Evolutionary conservation across 176 grass and related monocot genomes (phyloP).

Genomic region (Oryza longistaminata): DNA sequence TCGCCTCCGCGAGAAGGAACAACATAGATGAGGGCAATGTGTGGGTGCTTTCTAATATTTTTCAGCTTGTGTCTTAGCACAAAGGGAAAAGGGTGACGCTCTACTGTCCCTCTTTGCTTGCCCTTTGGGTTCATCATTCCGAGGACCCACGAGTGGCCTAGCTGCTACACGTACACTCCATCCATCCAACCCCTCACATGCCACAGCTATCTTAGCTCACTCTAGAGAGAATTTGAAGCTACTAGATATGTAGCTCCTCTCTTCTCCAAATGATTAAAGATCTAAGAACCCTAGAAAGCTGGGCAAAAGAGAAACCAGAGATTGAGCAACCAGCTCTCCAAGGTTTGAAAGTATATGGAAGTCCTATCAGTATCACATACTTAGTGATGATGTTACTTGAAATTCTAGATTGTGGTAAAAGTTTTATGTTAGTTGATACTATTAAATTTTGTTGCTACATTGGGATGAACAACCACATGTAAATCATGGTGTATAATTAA

Average conservation of each 20-base stretch:
- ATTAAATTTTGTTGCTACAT: neutral
- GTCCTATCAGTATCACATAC: neutral
- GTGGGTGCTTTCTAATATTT: constrained; percentile 21
- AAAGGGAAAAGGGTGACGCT: constrained; percentile 48
- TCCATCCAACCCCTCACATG: neutral
- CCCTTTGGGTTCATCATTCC: constrained; percentile 62
- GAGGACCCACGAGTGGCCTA: constrained; percentile 70
- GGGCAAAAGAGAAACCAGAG: neutral
- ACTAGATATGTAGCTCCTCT: neutral
- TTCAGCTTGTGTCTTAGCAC: constrained; percentile 36
- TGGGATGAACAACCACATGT: neutral
- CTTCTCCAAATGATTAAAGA: neutral
- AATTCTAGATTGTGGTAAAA: neutral
- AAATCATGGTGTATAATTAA: neutral
- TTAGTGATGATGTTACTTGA: neutral
- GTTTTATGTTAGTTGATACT: neutral
- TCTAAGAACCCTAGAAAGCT: neutral
- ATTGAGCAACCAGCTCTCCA: neutral
- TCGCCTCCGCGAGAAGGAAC: fast-evolving
- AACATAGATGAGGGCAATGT: neutral
- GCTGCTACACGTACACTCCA: constrained; percentile 17
- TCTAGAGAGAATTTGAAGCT: neutral
- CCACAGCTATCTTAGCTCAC: constrained; percentile 14
- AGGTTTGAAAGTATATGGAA: neutral
- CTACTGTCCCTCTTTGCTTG: constrained; percentile 35